Evolutionary conservation across 1,284 basidiomycete species (phyloP).

Genomic region (Melampsora medusae): DNA sequence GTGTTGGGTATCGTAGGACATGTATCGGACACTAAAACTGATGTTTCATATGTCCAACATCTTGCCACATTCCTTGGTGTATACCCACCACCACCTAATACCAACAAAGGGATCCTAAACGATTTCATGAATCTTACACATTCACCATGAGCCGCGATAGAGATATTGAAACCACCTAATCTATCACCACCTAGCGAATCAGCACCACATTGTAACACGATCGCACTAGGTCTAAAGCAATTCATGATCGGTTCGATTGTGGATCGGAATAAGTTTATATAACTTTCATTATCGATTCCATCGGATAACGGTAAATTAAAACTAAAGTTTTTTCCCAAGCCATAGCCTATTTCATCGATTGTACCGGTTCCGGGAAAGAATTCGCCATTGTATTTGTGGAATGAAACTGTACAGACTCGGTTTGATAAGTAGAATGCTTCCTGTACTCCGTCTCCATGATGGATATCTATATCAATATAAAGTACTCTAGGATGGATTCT

Average conservation of each 20-base stretch:
- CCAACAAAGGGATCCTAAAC: conserved; percentile 82
- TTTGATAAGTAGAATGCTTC: conserved; percentile 97
- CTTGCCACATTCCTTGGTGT: conserved; percentile 91
- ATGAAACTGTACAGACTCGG: conserved; percentile 95
- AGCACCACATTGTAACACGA: conserved; percentile 95
- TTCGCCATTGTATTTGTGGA: conserved; percentile 98
- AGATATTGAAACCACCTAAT: conserved; percentile 94
- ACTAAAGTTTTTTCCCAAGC: conserved; percentile 87
- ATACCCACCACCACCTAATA: conserved; percentile 92
- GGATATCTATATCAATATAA: conserved; percentile 96
- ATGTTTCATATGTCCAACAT: conserved; percentile 99
- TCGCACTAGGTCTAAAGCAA: conserved; percentile 81
- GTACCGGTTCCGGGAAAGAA: conserved; percentile 97
- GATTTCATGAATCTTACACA: conserved; percentile 94
- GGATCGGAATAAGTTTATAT: conserved; percentile 89
- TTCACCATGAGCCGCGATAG: conserved; percentile 98
- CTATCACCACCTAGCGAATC: conserved; percentile 93
- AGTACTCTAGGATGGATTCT: conserved; percentile 86
- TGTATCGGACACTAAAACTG: conserved; percentile 72
- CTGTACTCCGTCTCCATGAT: conserved; percentile 94
- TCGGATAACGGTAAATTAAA: conserved; percentile 94
- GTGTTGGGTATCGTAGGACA: conserved; percentile 73
- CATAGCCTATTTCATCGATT: conserved; percentile 80
- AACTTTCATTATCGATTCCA: conserved; percentile 95
- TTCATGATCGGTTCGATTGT: conserved; percentile 91